phyloP scores from a whole-genome alignment of 2,329 filamentous ascomycete species.

The Dothideomycetes sp. region DNA sequence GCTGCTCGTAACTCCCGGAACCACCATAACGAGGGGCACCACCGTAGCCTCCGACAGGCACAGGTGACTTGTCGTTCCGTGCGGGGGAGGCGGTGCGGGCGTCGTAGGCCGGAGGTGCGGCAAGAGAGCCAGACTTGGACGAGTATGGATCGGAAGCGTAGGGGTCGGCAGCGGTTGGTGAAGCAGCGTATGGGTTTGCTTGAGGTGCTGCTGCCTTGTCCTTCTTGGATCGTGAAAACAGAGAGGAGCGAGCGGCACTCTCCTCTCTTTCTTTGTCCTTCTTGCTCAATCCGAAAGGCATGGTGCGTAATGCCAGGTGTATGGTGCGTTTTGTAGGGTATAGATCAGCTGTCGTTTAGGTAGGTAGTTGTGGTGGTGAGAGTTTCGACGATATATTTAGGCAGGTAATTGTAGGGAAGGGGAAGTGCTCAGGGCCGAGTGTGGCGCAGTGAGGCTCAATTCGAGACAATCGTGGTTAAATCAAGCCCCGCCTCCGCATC shows the following conservation, averaged over 20 bases:
- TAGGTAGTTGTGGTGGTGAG: too few relatives aligned
- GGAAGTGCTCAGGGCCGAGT: too few relatives aligned
- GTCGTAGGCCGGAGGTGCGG: slow-evolving; percentile 22
- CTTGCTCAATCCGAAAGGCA: slow-evolving; percentile 41
- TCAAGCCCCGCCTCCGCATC: too few relatives aligned
- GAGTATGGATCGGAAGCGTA: slow-evolving; percentile 39
- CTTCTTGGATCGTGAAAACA: slow-evolving; percentile 47
- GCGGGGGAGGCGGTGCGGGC: slow-evolving; percentile 29
- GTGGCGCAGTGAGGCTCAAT: too few relatives aligned
- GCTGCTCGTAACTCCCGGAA: slow-evolving; percentile 29
- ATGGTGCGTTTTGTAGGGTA: too few relatives aligned
- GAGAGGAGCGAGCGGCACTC: slow-evolving; percentile 44
- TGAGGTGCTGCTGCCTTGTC: slow-evolving; percentile 42
- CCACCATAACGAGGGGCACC: slow-evolving; percentile 21
- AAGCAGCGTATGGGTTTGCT: slow-evolving; percentile 48
- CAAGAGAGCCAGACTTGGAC: slow-evolving; percentile 18
- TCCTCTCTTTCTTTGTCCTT: slow-evolving; percentile 44
- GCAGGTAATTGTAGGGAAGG: too few relatives aligned
- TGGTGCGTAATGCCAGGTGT: too few relatives aligned
- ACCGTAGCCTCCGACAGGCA: slow-evolving; percentile 37
- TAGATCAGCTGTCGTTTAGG: too few relatives aligned
- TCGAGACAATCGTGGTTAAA: too few relatives aligned
- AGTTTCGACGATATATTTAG: too few relatives aligned
- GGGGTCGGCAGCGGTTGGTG: slow-evolving; percentile 38
- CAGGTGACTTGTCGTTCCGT: slow-evolving; percentile 36